Conservation (phyloP, 768 basidiomycete genomes). For the Symmetrospora coprosmae region DNA sequence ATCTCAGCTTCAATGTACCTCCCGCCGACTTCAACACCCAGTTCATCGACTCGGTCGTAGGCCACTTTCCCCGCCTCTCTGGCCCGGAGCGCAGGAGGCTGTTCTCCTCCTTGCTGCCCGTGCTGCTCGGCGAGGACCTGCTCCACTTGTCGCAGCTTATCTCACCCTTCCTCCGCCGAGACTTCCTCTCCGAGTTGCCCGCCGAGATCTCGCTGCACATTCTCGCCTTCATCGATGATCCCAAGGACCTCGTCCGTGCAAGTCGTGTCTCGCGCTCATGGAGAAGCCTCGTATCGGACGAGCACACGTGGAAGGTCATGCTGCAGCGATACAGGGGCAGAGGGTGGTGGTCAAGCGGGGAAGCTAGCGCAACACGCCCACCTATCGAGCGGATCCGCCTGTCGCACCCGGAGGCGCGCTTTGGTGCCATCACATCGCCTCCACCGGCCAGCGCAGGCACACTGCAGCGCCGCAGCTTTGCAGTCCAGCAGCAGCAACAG, state of each 20-base stretch:
- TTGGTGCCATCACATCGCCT: not conserved
- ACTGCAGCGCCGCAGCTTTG: not conserved
- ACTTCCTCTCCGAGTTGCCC: constrained; percentile 46
- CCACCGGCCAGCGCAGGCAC: not conserved
- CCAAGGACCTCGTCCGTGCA: constrained; percentile 54
- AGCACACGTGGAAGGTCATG: constrained; percentile 66
- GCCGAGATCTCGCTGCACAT: constrained; percentile 62
- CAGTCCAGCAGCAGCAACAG: not conserved
- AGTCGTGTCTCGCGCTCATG: constrained; percentile 58
- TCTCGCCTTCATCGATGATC: constrained; percentile 61
- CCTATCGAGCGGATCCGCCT: not conserved
- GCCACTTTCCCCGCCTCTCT: constrained; percentile 7
- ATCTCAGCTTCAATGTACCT: no score
- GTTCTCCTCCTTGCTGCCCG: constrained; percentile 17
- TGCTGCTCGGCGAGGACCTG: constrained; percentile 18
- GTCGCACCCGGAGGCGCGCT: not conserved
- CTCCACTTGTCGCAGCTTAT: constrained; percentile 27
- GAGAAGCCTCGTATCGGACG: constrained; percentile 56
- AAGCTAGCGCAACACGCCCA: not conserved
- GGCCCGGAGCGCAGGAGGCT: not conserved
- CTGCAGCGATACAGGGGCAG: constrained; percentile 1
- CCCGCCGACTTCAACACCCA: not conserved
- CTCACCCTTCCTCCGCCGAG: constrained; percentile 31
- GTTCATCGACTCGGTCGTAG: constrained; percentile 15
- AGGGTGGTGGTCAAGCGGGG: not conserved